These are phyloP conservation scores for Colletotrichum plurivorum DNA, from an alignment of 2,329 filamentous ascomycete species.

Conservation along the genomic window DNA sequence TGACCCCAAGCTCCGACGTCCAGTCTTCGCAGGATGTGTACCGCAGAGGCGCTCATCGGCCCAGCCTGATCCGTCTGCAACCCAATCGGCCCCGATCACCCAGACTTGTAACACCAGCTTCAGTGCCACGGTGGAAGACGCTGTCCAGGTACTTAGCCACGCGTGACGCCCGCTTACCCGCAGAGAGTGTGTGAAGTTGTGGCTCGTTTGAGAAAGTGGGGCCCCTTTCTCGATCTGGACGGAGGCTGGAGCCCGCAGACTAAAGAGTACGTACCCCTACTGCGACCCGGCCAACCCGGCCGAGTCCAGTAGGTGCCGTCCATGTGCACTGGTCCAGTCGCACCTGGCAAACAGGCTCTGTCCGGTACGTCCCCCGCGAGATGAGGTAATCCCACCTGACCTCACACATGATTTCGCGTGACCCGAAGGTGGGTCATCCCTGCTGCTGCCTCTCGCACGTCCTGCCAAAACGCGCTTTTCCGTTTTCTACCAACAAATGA, in stretches of 20 bases:
- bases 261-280: slow-evolving; percentile 32
- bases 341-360: neutral
- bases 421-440: slow-evolving; percentile 31
- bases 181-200: slow-evolving; percentile 25
- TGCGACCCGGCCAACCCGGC: slow-evolving; percentile 32
- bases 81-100: slow-evolving; percentile 14
- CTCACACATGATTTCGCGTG: slow-evolving; percentile 38
- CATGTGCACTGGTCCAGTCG: slow-evolving; percentile 1
- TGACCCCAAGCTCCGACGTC: neutral
- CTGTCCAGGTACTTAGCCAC: slow-evolving; percentile 3
- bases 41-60: slow-evolving; percentile 9
- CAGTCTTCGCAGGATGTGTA: neutral
- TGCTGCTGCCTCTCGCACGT: slow-evolving; percentile 26
- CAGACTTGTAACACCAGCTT: slow-evolving; percentile 18
- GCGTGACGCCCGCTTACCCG: slow-evolving; percentile 12
- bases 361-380: neutral
- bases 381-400: slow-evolving; percentile 31
- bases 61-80: slow-evolving; percentile 16
- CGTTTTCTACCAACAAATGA: slow-evolving; percentile 22
- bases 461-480: slow-evolving; percentile 32
- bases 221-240: slow-evolving; percentile 18
- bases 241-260: neutral
- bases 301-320: slow-evolving; percentile 24
- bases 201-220: slow-evolving; percentile 30
- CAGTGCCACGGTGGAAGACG: slow-evolving; percentile 5